Percentiles rank a stretch among this genome's conserved stretches.
Evolutionary conservation across 805 yeast genomes (phyloP).

Genomic region (Wickerhamiella dianesei): DNA sequence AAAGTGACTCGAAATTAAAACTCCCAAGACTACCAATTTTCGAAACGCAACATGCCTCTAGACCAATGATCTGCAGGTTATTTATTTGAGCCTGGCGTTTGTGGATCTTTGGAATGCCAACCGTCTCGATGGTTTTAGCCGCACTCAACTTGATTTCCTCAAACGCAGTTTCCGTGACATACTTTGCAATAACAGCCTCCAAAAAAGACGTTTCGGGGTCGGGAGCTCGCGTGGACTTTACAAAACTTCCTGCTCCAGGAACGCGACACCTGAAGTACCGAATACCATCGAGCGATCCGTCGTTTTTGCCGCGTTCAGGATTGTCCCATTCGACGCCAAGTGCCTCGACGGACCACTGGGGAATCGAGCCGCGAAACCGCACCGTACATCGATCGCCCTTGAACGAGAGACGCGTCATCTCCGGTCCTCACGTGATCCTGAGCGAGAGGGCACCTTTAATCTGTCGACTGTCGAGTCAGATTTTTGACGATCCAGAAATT

Average conservation of each 20-base stretch:
- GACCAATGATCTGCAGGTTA: slow-evolving; percentile 35
- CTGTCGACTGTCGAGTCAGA: too few species aligned
- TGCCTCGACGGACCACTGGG: slow-evolving; percentile 47
- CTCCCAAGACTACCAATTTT: slow-evolving; percentile 1
- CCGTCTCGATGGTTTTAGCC: slow-evolving; percentile 42
- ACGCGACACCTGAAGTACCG: slow-evolving; percentile 38
- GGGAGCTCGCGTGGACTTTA: slow-evolving; percentile 33
- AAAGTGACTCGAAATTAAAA: slow-evolving; percentile 3
- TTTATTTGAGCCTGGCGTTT: slow-evolving; percentile 35
- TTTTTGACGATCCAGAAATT: too few species aligned
- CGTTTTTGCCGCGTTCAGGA: slow-evolving; percentile 51
- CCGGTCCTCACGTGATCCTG: neutral
- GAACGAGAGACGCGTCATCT: neutral
- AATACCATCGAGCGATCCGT: slow-evolving; percentile 44
- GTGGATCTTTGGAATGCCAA: slow-evolving; percentile 50
- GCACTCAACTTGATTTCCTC: slow-evolving; percentile 35
- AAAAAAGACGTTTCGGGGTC: slow-evolving; percentile 28
- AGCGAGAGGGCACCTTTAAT: neutral
- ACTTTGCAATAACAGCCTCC: slow-evolving; percentile 39
- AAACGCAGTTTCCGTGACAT: slow-evolving; percentile 27
- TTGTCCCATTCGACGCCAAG: slow-evolving; percentile 85
- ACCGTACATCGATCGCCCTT: slow-evolving; percentile 46
- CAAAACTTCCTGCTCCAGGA: slow-evolving; percentile 47
- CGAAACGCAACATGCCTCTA: slow-evolving; percentile 33
- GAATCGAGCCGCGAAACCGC: slow-evolving; percentile 44